Percentiles rank a stretch among this genome's conserved stretches.
phyloP scores from a whole-genome alignment of 495 filamentous ascomycete species.

The Xylaria flabelliformis region DNA sequence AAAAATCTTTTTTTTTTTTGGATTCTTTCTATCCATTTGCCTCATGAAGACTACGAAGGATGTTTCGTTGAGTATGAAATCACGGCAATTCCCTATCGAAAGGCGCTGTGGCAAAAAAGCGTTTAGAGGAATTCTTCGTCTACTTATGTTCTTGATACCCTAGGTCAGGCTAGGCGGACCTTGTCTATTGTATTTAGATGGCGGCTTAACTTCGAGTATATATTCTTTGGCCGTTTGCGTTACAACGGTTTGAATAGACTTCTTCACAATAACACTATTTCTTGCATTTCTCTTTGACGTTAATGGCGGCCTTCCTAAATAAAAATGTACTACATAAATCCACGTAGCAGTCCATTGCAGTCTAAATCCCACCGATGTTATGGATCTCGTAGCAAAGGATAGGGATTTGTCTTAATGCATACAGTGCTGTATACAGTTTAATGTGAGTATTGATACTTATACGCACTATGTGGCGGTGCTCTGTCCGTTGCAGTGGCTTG shows the following conservation, averaged over 20 bases:
- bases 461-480: slow-evolving; percentile 1
- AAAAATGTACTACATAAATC: not conserved
- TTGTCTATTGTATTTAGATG: slow-evolving; percentile 19
- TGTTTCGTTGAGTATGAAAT: slow-evolving; percentile 20
- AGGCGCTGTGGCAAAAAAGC: slow-evolving; percentile 18
- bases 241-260: not conserved
- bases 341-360: not conserved
- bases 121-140: slow-evolving; percentile 7
- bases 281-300: not conserved
- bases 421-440: too few species aligned
- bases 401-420: too few species aligned
- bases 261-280: not conserved
- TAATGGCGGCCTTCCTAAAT: not conserved
- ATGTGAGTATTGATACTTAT: too few species aligned
- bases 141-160: slow-evolving; percentile 24
- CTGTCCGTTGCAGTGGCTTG: not conserved
- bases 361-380: not conserved
- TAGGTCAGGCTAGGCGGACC: slow-evolving; percentile 14
- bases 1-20: slow-evolving; percentile 10
- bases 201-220: slow-evolving; percentile 9
- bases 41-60: slow-evolving; percentile 34
- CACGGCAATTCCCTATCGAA: slow-evolving; percentile 15
- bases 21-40: slow-evolving; percentile 25
- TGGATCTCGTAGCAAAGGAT: not conserved
- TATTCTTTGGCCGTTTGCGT: slow-evolving; percentile 1